Conservation (phyloP, 1,284 basidiomycete genomes). For the Amylostereum areolatum region DNA sequence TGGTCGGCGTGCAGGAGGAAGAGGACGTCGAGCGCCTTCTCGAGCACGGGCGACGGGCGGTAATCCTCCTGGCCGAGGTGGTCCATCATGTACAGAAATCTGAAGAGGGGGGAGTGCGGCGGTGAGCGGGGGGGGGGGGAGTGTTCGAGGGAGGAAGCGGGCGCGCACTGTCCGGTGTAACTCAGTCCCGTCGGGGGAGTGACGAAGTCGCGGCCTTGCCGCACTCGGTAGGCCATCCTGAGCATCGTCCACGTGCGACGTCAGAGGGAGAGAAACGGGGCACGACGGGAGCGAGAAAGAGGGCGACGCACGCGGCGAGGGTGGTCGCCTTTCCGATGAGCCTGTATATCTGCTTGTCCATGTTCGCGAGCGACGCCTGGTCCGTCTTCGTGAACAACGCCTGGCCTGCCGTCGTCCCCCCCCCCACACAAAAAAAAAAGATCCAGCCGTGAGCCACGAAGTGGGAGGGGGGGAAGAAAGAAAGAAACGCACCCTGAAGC, state of each 20-base stretch:
- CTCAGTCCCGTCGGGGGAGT: slow-evolving; percentile 74
- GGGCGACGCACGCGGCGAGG: slow-evolving; percentile 62
- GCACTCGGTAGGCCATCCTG: slow-evolving; percentile 84
- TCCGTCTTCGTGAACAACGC: slow-evolving; percentile 69
- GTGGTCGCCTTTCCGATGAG: slow-evolving; percentile 85
- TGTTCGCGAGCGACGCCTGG: slow-evolving; percentile 57
- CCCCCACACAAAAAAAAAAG: neutral
- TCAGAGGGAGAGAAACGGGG: neutral
- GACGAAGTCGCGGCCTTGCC: slow-evolving; percentile 86
- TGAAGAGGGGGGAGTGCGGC: slow-evolving; percentile 17
- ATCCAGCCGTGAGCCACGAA: neutral
- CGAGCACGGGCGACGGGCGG: slow-evolving; percentile 74
- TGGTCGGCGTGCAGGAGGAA: slow-evolving; percentile 88
- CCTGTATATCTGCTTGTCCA: slow-evolving; percentile 89
- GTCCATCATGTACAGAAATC: slow-evolving; percentile 86
- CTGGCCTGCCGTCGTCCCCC: slow-evolving; percentile 53
- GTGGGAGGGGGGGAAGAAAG: neutral
- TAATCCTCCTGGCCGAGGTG: slow-evolving; percentile 70
- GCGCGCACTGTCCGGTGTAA: slow-evolving; percentile 73
- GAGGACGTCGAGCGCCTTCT: slow-evolving; percentile 78
- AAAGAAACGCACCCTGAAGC: slow-evolving; percentile 46
- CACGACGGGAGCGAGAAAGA: neutral
- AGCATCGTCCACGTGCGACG: neutral
- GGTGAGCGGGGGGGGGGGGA: neutral
- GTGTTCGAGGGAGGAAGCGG: neutral